phyloP scores from a whole-genome alignment of 2,329 filamentous ascomycete species.

The Acrodontium crateriforme region DNA sequence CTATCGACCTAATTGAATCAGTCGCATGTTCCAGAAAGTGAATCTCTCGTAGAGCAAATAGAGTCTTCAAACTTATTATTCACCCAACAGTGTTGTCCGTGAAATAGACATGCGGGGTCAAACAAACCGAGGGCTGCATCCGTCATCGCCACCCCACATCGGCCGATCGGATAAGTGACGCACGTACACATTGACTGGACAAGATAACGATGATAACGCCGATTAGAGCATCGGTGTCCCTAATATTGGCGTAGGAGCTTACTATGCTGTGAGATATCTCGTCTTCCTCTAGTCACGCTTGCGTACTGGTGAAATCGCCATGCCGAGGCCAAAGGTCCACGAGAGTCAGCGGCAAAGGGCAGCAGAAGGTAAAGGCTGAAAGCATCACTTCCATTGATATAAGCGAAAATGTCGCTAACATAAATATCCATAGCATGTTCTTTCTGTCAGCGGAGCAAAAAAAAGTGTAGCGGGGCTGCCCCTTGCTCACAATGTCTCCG shows the following conservation, averaged over 20 bases:
- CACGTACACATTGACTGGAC: too few relatives aligned
- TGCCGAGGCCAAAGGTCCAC: conserved; percentile 4
- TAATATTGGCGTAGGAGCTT: not conserved
- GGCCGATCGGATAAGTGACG: too few relatives aligned
- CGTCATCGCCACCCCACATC: not conserved
- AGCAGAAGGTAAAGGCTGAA: conserved; percentile 1
- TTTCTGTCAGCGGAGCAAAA: not conserved
- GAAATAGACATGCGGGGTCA: not conserved
- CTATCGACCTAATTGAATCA: not conserved
- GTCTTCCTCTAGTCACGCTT: not conserved
- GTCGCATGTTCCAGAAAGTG: not conserved
- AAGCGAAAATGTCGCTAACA: not conserved
- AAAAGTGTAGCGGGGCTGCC: too few relatives aligned
- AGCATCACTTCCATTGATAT: not conserved
- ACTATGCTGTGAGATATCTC: not conserved
- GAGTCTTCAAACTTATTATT: not conserved
- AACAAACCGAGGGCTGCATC: not conserved
- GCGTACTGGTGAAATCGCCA: not conserved
- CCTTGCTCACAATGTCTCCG: too few relatives aligned
- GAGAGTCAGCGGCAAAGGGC: conserved; percentile 3
- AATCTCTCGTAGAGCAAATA: not conserved
- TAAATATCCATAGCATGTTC: not conserved
- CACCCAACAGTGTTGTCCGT: not conserved
- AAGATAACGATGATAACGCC: too few relatives aligned
- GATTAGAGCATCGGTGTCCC: not conserved